Conservation (phyloP, 2,329 filamentous ascomycete species). For the Alternaria burnsii region DNA sequence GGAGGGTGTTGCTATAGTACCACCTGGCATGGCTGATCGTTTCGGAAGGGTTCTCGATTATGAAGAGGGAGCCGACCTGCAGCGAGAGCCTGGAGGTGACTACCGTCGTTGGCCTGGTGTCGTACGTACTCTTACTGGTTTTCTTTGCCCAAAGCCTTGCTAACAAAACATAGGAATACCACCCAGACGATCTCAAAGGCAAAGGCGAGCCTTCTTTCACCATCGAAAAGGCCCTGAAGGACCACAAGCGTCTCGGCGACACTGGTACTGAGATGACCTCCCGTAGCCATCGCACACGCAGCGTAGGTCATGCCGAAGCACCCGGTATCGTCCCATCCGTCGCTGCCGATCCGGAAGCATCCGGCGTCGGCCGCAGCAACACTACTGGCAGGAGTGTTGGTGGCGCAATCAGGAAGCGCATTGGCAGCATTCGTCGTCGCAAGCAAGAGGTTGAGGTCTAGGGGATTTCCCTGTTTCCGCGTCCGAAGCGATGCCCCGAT, state of each 20-base stretch:
- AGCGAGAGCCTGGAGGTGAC: conserved; percentile 80
- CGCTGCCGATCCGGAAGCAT: conserved; percentile 40
- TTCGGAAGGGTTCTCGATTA: conserved; percentile 78
- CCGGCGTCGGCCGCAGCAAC: conserved; percentile 44
- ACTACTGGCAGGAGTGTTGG: conserved; percentile 50
- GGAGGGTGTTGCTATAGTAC: conserved; percentile 80
- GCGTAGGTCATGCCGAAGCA: conserved; percentile 46
- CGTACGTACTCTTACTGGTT: conserved; percentile 62
- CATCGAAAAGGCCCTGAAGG: conserved; percentile 72
- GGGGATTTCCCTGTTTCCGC: conserved; percentile 15
- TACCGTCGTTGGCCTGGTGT: conserved; percentile 79
- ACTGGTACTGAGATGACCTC: conserved; percentile 56
- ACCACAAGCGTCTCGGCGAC: conserved; percentile 59
- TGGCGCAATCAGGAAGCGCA: conserved; percentile 56
- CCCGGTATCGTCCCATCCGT: conserved; percentile 28
- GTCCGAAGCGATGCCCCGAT: conserved; percentile 1
- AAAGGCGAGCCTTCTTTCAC: conserved; percentile 81
- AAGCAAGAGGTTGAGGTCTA: conserved; percentile 39
- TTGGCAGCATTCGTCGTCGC: conserved; percentile 56
- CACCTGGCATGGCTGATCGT: conserved; percentile 73
- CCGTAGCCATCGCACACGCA: conserved; percentile 47
- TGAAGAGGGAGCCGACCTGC: conserved; percentile 85
- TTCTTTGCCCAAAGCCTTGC: not conserved
- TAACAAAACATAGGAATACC: conserved; percentile 62
- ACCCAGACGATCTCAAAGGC: conserved; percentile 80